phyloP scores from a whole-genome alignment of 2,329 filamentous ascomycete species.

The Phialophora expanda region DNA sequence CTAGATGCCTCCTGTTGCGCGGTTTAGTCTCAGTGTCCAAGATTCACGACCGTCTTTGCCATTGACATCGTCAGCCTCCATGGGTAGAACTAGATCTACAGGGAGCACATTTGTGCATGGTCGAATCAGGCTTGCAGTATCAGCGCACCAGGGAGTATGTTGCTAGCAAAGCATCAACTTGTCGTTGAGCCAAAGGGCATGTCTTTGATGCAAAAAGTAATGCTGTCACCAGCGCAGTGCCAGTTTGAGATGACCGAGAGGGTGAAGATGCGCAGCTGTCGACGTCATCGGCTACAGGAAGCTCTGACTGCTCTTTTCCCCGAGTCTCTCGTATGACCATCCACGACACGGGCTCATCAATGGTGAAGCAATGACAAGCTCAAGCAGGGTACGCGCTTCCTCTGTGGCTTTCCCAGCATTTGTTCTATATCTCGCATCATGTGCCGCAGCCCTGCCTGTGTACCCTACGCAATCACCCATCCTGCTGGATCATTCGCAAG shows the following conservation, averaged over 20 bases:
- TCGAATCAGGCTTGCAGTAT: not conserved
- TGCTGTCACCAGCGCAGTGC: not conserved
- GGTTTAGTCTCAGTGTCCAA: not conserved
- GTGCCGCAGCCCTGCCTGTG: not conserved
- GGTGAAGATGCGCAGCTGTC: not conserved
- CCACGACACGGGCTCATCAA: not conserved
- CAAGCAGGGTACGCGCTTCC: not conserved
- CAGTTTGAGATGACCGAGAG: not conserved
- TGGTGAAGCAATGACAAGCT: not conserved
- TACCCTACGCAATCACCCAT: conserved; percentile 19
- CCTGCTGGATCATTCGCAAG: conserved; percentile 32
- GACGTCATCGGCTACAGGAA: not conserved
- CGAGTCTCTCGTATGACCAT: not conserved
- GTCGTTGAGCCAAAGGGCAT: no score
- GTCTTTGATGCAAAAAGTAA: not conserved
- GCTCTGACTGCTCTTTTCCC: not conserved
- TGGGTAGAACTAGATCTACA: not conserved
- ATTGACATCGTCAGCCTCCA: not conserved
- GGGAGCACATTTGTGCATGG: not conserved
- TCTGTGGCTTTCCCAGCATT: not conserved
- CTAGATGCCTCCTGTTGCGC: not conserved
- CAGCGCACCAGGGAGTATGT: not conserved
- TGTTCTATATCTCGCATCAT: not conserved
- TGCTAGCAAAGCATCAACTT: no score
- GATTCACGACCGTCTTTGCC: not conserved